Percentiles rank a stretch among this genome's conserved stretches.
Conservation (phyloP, 225 moss, liverwort and hornwort genomes). For the Asterella californica region DNA sequence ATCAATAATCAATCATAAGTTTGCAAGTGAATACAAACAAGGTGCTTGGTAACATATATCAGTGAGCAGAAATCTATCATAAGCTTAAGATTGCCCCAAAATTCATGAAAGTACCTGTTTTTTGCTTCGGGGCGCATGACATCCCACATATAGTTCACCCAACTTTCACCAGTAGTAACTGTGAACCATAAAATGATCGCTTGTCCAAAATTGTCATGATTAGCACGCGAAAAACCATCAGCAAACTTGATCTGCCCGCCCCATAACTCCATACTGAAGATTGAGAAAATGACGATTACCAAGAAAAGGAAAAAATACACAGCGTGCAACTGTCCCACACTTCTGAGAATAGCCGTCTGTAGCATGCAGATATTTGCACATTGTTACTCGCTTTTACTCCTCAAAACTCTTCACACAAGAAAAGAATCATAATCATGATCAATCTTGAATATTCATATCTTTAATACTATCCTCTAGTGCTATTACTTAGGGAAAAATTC, state of each 20-base stretch:
- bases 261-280: conserved; percentile 83
- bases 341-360: conserved; percentile 66
- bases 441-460: not conserved
- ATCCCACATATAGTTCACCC: conserved; percentile 83
- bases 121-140: conserved; percentile 60
- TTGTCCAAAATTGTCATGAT: conserved; percentile 53
- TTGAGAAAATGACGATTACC: conserved; percentile 52
- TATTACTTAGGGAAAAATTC: too few species aligned
- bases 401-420: too few species aligned
- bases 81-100: not conserved
- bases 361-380: not conserved
- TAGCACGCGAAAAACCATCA: conserved; percentile 71
- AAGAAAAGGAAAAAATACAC: conserved; percentile 61
- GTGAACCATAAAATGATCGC: conserved; percentile 68
- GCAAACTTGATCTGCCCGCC: conserved; percentile 51
- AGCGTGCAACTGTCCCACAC: conserved; percentile 55
- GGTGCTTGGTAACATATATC: too few species aligned
- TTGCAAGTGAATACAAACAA: too few species aligned
- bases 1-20: too few species aligned
- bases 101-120: conserved; percentile 42
- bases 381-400: too few species aligned
- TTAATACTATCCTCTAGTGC: too few species aligned
- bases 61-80: not conserved
- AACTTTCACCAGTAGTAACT: conserved; percentile 79
- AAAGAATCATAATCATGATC: not conserved